Evolutionary conservation across 2,329 filamentous ascomycete species (phyloP).

Genomic region (Arthrobotrys iridis): DNA sequence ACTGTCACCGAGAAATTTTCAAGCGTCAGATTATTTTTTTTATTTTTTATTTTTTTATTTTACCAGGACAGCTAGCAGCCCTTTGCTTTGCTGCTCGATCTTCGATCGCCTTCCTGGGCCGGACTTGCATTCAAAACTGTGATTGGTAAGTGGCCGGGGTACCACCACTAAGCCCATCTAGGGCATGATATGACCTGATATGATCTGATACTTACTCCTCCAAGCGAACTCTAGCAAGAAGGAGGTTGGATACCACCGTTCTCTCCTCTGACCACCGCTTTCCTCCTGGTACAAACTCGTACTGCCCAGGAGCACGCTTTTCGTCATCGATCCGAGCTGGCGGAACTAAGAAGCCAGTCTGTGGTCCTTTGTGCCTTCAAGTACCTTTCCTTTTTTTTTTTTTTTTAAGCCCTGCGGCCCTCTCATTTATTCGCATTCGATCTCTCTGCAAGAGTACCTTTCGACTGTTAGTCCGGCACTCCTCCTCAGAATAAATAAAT

Average conservation of each 20-base stretch:
- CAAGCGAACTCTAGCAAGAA: conserved; percentile 26
- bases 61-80: neutral
- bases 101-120: conserved; percentile 51
- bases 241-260: conserved; percentile 49
- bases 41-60: neutral
- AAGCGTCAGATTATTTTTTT: too few relatives aligned
- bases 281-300: neutral
- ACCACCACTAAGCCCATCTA: conserved; percentile 22
- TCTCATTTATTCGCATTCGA: conserved; percentile 14
- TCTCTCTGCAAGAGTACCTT: neutral
- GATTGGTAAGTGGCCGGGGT: conserved; percentile 49
- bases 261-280: conserved; percentile 5
- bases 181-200: conserved; percentile 51
- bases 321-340: conserved; percentile 54
- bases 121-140: conserved; percentile 28
- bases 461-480: too few relatives aligned
- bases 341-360: conserved; percentile 20
- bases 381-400: conserved; percentile 12
- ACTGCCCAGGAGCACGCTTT: conserved; percentile 33
- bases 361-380: conserved; percentile 12
- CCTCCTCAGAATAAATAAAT: conserved; percentile 25
- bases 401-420: neutral
- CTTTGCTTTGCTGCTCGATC: conserved; percentile 10
- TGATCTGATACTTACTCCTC: conserved; percentile 53
- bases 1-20: too few relatives aligned